Percentiles rank a stretch among this genome's conserved stretches.
Evolutionary conservation across 2,329 filamentous ascomycete species (phyloP).

Genomic region (Cordyceps cicadae): DNA sequence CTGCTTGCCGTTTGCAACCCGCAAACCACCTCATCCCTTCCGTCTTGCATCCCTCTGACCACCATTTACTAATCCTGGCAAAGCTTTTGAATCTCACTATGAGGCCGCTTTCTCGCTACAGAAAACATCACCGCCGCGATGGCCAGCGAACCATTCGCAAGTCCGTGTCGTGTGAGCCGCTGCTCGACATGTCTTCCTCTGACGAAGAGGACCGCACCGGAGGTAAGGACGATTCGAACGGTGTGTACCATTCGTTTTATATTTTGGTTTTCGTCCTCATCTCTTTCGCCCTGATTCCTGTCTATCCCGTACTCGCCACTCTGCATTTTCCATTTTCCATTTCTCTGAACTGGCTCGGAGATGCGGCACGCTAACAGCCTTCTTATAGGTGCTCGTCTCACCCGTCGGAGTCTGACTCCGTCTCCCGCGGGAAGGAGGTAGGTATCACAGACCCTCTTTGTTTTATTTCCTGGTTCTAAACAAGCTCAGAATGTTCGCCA

Average conservation of each 20-base stretch:
- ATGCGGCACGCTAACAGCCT: neutral
- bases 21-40: neutral
- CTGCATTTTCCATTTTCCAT: no score
- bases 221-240: conserved; percentile 8
- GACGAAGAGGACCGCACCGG: conserved; percentile 13
- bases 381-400: conserved; percentile 9
- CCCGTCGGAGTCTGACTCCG: conserved; percentile 8
- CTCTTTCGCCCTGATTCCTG: neutral
- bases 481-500: neutral
- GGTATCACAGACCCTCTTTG: neutral
- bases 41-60: neutral
- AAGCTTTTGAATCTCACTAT: neutral
- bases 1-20: neutral
- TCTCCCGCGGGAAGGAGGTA: conserved; percentile 11
- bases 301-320: neutral
- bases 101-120: conserved; percentile 1
- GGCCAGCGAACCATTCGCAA: conserved; percentile 12
- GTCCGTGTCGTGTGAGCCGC: conserved; percentile 11
- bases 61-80: neutral
- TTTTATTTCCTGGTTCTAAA: neutral
- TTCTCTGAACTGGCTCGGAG: neutral
- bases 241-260: neutral
- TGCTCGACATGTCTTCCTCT: conserved; percentile 11
- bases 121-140: neutral
- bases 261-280: no score